These are phyloP conservation scores for Alternaria consortialis DNA, from an alignment of 2,329 filamentous ascomycete species.

Conservation along the genomic window DNA sequence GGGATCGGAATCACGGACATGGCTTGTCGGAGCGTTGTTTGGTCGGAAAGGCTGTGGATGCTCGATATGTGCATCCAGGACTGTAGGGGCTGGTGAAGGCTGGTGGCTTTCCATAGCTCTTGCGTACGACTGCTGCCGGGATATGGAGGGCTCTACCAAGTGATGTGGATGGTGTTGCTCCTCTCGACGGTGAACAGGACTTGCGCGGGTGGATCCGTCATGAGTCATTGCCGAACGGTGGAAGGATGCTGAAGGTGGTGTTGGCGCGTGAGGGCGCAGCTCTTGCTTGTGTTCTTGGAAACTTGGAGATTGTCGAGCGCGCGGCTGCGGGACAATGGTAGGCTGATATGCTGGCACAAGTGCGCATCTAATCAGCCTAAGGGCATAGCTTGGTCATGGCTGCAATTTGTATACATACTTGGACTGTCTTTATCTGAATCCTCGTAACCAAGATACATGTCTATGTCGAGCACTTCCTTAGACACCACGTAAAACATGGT, in stretches of 20 bases:
- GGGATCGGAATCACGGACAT: background rate
- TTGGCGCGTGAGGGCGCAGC: background rate
- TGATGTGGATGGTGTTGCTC: background rate
- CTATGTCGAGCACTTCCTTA: background rate
- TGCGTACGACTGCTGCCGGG: background rate
- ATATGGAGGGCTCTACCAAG: background rate
- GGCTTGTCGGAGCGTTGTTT: background rate
- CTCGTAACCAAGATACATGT: conserved; percentile 4
- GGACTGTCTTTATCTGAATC: conserved; percentile 4
- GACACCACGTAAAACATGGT: conserved; percentile 12
- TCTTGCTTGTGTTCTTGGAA: background rate
- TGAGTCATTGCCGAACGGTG: conserved; percentile 6
- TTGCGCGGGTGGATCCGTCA: background rate
- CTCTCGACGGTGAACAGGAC: background rate
- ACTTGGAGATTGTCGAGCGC: background rate
- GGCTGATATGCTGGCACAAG: background rate
- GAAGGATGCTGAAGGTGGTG: background rate
- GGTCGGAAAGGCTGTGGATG: background rate
- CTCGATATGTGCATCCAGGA: background rate
- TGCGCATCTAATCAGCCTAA: background rate
- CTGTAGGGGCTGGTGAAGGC: background rate
- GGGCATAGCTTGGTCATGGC: background rate
- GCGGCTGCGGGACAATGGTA: background rate
- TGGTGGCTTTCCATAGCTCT: background rate
- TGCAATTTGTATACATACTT: conserved; percentile 5